Conservation (phyloP, 768 basidiomycete genomes). For the Myochromella boudieri region DNA sequence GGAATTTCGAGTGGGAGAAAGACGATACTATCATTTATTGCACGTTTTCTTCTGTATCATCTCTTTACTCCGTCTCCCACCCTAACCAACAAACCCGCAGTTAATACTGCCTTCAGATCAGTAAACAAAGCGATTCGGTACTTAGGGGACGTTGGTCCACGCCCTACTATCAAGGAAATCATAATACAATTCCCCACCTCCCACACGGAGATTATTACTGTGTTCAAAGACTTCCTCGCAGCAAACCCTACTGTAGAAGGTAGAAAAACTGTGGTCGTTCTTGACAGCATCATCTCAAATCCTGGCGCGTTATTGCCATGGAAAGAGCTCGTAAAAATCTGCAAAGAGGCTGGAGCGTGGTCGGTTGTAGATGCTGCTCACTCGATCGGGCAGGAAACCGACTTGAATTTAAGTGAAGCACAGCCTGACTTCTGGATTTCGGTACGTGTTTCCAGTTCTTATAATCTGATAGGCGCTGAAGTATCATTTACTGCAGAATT, state of each 20-base stretch:
- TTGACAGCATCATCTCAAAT: slow-evolving; percentile 64
- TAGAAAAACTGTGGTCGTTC: slow-evolving; percentile 59
- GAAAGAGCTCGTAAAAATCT: slow-evolving; percentile 68
- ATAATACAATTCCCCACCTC: slow-evolving; percentile 54
- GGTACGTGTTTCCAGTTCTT: slow-evolving; percentile 36
- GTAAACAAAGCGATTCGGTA: slow-evolving; percentile 51
- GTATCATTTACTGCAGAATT: slow-evolving; percentile 66
- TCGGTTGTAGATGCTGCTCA: slow-evolving; percentile 84
- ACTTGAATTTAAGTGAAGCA: slow-evolving; percentile 54
- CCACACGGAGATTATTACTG: slow-evolving; percentile 34
- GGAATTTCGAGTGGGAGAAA: slow-evolving; percentile 59
- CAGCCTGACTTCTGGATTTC: slow-evolving; percentile 81
- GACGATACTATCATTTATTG: slow-evolving; percentile 63
- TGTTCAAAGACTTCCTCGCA: slow-evolving; percentile 33
- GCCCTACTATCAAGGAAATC: slow-evolving; percentile 52
- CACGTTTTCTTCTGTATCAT: slow-evolving; percentile 21
- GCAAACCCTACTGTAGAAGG: slow-evolving; percentile 11
- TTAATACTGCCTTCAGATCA: slow-evolving; percentile 42
- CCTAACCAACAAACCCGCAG: too few relatives aligned
- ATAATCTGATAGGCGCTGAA: background rate
- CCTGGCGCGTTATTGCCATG: slow-evolving; percentile 77
- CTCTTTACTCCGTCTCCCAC: too few relatives aligned
- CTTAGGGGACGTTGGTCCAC: slow-evolving; percentile 53
- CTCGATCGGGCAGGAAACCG: slow-evolving; percentile 72
- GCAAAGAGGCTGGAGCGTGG: slow-evolving; percentile 59